Base-by-base conservation (phyloP, 108 stramenopile genomes). In the Nitzschia putrida region DNA sequence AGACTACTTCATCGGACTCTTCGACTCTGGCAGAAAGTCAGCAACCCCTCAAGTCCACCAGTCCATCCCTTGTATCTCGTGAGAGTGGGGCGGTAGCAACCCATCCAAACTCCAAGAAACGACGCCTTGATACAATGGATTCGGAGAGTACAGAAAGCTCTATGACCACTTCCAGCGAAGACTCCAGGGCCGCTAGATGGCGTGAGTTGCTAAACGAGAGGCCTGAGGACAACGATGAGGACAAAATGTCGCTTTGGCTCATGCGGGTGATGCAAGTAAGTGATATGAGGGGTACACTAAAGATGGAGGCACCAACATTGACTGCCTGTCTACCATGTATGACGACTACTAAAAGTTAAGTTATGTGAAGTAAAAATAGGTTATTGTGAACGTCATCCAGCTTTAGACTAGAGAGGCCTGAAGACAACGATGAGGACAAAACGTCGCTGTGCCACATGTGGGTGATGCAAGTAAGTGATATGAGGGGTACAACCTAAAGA, bases 221-320 rank as follows among this genome's bases (percentile, higher is more conserved):
- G 1, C 58, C 58, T 37, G 38, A 40, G 2, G 12, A 39, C n/a
- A n/a, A 59, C 2, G 58, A 59, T 29, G 58, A 59, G 1, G 39
- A 40, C 38, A 59, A 20, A 11, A 59, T 59, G 58, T 37, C 58
- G 14, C 1, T n/a, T 2, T 59, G 58, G 58, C 38, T 59, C 26
- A 59, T 59, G 58, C 23, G 38, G n/a, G 58, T 59, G 11, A n/a
- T 59, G 38, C n/a, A 23, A 10, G 58, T 59, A 2, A 59, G 58
- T 37, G 58, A 59, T 8, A 25, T 29, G 11, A 34, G 29, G 29
- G 29, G 29, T 34, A 34, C 29, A 1, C 29, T 3, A 4, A 34
- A 34, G 29, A 34, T 34, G 29, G 29, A 34, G 4, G 29, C 29
- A 34, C 29, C 29, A 4, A 34, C 29, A 1, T 4, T 34, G 29